Percentiles rank a stretch among this genome's conserved stretches.
These are phyloP conservation scores for Chenopodium suecicum DNA, from an alignment of 148 eudicot species.

Conservation along the genomic window DNA sequence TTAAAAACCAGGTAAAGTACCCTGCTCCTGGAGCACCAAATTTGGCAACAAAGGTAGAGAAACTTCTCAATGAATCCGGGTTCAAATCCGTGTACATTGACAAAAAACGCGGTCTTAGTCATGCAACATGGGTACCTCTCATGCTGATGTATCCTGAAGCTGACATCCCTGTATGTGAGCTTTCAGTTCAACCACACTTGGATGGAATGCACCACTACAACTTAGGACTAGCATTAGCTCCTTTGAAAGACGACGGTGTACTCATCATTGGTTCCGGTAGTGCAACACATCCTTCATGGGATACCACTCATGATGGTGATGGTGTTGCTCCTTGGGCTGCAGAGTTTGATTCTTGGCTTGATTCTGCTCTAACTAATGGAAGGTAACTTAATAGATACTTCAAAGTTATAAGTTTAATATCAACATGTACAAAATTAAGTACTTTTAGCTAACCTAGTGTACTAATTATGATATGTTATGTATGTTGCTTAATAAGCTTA, in stretches of 20 bases:
- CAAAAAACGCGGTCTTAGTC: constrained; percentile 71
- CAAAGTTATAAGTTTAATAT: too few relatives aligned
- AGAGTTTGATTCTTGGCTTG: constrained; percentile 75
- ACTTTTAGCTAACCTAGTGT: too few relatives aligned
- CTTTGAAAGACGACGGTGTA: constrained; percentile 76
- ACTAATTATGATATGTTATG: too few relatives aligned
- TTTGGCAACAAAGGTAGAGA: constrained; percentile 58
- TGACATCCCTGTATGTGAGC: constrained; percentile 79
- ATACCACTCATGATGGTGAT: constrained; percentile 11
- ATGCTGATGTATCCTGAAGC: constrained; percentile 92
- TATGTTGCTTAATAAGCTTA: too few relatives aligned
- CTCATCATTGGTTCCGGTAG: constrained; percentile 80
- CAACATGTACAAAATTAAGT: too few relatives aligned
- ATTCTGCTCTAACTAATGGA: constrained; percentile 53
- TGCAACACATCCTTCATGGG: constrained; percentile 63
- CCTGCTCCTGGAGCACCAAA: constrained; percentile 85
- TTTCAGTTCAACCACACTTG: constrained; percentile 54
- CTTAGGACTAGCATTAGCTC: constrained; percentile 65
- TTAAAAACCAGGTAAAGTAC: constrained; percentile 57
- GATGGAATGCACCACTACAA: constrained; percentile 64
- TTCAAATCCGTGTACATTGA: constrained; percentile 45
- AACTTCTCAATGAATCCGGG: constrained; percentile 51
- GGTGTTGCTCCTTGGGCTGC: constrained; percentile 58
- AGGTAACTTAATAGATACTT: constrained; percentile 37
- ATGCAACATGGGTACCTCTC: constrained; percentile 86